Conservation (phyloP, 176 grass and related monocot species). For the Zizania latifolia region DNA sequence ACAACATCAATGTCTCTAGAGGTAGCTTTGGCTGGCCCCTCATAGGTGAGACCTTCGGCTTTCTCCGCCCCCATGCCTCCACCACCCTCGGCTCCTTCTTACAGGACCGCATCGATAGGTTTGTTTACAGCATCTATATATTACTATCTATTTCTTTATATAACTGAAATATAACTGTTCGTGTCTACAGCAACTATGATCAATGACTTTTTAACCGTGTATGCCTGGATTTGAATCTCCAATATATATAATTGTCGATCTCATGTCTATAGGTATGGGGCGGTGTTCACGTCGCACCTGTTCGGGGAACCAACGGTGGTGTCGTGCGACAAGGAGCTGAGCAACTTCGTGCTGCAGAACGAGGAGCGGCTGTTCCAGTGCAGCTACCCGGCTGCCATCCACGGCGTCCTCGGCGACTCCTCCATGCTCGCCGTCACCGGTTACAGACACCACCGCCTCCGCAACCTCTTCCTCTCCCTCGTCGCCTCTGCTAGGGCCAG, state of each 20-base stretch:
- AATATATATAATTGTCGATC: too few relatives aligned
- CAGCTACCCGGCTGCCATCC: constrained; percentile 34
- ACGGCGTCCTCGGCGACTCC: constrained; percentile 25
- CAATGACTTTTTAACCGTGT: too few relatives aligned
- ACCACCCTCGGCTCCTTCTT: constrained; percentile 18
- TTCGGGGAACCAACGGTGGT: constrained; percentile 38
- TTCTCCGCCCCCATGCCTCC: constrained; percentile 36
- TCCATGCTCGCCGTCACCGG: constrained; percentile 34
- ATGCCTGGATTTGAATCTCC: too few relatives aligned
- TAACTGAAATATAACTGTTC: too few relatives aligned
- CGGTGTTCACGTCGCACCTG: constrained; percentile 33
- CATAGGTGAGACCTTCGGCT: constrained; percentile 32
- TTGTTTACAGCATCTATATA: too few relatives aligned
- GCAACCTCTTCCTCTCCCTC: constrained; percentile 14
- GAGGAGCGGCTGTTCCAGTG: constrained; percentile 35
- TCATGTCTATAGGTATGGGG: constrained; percentile 35
- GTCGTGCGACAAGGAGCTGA: constrained; percentile 37
- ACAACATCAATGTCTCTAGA: not conserved
- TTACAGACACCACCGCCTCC: constrained; percentile 15
- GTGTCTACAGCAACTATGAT: too few relatives aligned
- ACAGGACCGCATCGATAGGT: constrained; percentile 13
- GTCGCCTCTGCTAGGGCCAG: not conserved
- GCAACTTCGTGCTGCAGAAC: constrained; percentile 36
- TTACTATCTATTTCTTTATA: too few relatives aligned
- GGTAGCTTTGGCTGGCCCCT: constrained; percentile 40